These are phyloP conservation scores for Chloropicon primus DNA, from an alignment of 139 green algal species.

Conservation along the genomic window DNA sequence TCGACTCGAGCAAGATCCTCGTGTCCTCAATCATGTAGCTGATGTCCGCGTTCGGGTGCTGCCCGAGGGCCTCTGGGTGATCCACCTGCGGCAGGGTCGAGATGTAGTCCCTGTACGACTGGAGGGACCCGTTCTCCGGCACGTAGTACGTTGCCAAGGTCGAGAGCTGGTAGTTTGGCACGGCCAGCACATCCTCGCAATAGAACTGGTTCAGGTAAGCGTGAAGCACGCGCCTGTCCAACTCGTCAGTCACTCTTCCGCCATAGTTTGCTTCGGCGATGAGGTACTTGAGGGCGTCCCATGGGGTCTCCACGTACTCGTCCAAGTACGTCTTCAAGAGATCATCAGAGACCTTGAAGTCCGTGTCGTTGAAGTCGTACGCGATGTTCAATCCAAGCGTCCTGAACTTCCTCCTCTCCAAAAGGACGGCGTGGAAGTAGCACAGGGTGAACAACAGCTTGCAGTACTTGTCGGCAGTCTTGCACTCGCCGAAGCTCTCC, in stretches of 20 bases:
- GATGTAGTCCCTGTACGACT: conserved; percentile 37
- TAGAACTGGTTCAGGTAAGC: conserved; percentile 59
- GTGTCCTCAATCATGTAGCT: conserved; percentile 66
- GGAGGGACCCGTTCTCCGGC: conserved; percentile 43
- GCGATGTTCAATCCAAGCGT: conserved; percentile 78
- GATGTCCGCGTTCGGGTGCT: conserved; percentile 81
- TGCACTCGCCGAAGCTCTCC: conserved; percentile 49
- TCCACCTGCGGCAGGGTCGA: conserved; percentile 43
- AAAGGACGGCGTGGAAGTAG: conserved; percentile 75
- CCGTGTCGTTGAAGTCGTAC: conserved; percentile 87
- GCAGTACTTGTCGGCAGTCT: conserved; percentile 47
- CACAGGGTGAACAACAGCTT: conserved; percentile 72
- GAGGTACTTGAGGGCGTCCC: conserved; percentile 70
- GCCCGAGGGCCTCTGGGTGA: conserved; percentile 67
- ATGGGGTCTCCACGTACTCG: conserved; percentile 59
- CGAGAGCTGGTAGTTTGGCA: conserved; percentile 53
- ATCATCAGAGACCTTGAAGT: conserved; percentile 69
- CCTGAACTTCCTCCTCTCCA: conserved; percentile 76
- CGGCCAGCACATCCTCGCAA: conserved; percentile 58
- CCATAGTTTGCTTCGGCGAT: conserved; percentile 72
- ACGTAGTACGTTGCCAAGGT: conserved; percentile 45
- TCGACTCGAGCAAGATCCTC: conserved; percentile 50
- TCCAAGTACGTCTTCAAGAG: conserved; percentile 73
- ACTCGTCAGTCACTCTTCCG: conserved; percentile 59
- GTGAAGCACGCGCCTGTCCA: conserved; percentile 44